phyloP scores from a whole-genome alignment of 208 protist genomes.

The Trypanosoma boissoni region DNA sequence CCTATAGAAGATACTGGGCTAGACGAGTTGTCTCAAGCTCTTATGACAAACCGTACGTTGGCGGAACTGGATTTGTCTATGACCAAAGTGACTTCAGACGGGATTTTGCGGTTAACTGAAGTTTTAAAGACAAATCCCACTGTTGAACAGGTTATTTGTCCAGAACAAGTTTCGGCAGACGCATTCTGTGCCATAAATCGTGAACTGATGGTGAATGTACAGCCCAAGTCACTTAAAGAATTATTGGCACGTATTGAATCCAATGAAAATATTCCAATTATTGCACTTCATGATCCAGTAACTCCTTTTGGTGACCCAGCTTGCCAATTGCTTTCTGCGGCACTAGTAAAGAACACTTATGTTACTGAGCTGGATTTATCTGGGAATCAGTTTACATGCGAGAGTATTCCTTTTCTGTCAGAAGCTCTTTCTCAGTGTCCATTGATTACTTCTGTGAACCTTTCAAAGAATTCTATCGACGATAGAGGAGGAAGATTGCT shows the following conservation, averaged over 20 bases:
- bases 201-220: conserved; percentile 66
- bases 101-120: conserved; percentile 28
- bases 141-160: conserved; percentile 28
- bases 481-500: conserved; percentile 49
- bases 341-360: conserved; percentile 42
- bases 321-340: conserved; percentile 50
- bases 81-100: conserved; percentile 51
- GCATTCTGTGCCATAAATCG: conserved; percentile 32
- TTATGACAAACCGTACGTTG: conserved; percentile 56
- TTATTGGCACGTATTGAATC: conserved; percentile 48
- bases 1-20: conserved; percentile 61
- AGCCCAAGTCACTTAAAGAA: conserved; percentile 55
- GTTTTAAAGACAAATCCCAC: conserved; percentile 50
- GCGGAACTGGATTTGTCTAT: conserved; percentile 41
- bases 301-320: conserved; percentile 50
- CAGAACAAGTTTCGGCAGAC: conserved; percentile 32
- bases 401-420: conserved; percentile 44
- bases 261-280: conserved; percentile 40
- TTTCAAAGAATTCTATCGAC: conserved; percentile 76
- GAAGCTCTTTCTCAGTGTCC: conserved; percentile 57
- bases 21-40: conserved; percentile 40
- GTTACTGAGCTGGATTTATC: conserved; percentile 54
- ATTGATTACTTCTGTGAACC: conserved; percentile 46
- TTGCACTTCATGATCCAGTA: conserved; percentile 47
- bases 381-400: conserved; percentile 63